phyloP scores from a whole-genome alignment of 192 early-diverging fungal genomes.

The Diversispora eburnea region DNA sequence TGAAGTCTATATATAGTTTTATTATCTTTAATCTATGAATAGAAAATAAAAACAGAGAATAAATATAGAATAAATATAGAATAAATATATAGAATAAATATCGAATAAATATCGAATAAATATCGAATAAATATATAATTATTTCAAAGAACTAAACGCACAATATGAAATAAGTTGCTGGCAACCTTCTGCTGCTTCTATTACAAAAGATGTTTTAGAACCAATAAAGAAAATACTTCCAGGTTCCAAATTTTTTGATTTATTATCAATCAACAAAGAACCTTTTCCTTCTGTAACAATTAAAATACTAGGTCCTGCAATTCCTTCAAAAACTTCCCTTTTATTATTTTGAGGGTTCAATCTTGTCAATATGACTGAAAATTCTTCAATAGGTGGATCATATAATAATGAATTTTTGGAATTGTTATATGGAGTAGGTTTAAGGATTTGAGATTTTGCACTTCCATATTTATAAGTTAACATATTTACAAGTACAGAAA shows the following conservation, averaged over 20 bases:
- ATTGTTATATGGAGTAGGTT: slow-evolving; percentile 48
- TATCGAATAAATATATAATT: not conserved
- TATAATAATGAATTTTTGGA: slow-evolving; percentile 64
- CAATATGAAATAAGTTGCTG: not conserved
- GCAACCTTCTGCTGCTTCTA: not conserved
- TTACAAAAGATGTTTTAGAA: not conserved
- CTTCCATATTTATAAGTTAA: slow-evolving; percentile 84
- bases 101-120: no score
- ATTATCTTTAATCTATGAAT: no score
- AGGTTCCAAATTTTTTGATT: slow-evolving; percentile 3
- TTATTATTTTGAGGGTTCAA: slow-evolving; percentile 40
- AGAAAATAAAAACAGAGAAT: no score
- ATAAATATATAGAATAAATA: no score
- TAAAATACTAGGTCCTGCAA: slow-evolving; percentile 82
- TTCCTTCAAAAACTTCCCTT: slow-evolving; percentile 50
- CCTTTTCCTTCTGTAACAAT: slow-evolving; percentile 80
- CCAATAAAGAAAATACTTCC: slow-evolving; percentile 25
- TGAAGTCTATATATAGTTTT: no score
- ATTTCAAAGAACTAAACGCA: slow-evolving; percentile 25
- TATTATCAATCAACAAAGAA: slow-evolving; percentile 26
- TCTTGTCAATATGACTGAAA: slow-evolving; percentile 71
- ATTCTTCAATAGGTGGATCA: slow-evolving; percentile 95
- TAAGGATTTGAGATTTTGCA: slow-evolving; percentile 76
- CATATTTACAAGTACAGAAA: slow-evolving; percentile 84
- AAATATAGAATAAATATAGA: no score